Evolutionary conservation across 2,329 filamentous ascomycete species (phyloP).

Genomic region (Gnomoniopsis sp.): DNA sequence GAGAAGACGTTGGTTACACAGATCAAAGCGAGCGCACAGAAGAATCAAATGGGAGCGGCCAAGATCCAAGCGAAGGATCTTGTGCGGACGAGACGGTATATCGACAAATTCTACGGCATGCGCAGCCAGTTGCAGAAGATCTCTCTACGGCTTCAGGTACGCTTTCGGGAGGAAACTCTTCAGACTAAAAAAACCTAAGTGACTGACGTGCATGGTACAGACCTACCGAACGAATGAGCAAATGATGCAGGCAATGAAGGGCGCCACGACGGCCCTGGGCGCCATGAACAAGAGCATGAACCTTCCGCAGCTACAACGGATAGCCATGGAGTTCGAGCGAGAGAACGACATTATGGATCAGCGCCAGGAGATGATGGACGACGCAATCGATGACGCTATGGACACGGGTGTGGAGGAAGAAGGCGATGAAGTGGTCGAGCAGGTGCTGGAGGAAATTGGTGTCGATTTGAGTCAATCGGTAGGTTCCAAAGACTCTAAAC

Average conservation of each 20-base stretch:
- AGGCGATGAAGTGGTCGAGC: slow-evolving; percentile 93
- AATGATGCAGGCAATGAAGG: slow-evolving; percentile 99
- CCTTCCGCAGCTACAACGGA: slow-evolving; percentile 87
- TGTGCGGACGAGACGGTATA: slow-evolving; percentile 85
- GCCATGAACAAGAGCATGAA: slow-evolving; percentile 99
- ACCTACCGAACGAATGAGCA: slow-evolving; percentile 98
- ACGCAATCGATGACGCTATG: slow-evolving; percentile 95
- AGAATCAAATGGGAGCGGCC: slow-evolving; percentile 95
- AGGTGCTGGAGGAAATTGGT: slow-evolving; percentile 94
- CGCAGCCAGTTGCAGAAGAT: slow-evolving; percentile 95
- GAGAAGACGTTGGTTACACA: slow-evolving; percentile 95
- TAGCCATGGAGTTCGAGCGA: slow-evolving; percentile 98
- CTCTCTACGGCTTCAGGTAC: slow-evolving; percentile 86
- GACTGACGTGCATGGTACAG: slow-evolving; percentile 40
- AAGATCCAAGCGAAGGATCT: slow-evolving; percentile 98
- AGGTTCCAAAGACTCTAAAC: slow-evolving; percentile 36
- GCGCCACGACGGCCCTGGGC: slow-evolving; percentile 84
- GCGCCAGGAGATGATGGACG: slow-evolving; percentile 99
- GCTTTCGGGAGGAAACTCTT: neutral
- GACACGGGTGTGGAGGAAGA: slow-evolving; percentile 89
- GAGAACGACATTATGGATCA: slow-evolving; percentile 99
- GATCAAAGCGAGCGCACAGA: slow-evolving; percentile 98
- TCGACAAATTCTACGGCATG: slow-evolving; percentile 99
- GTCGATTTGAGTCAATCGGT: slow-evolving; percentile 89
- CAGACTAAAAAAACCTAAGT: neutral